Base-by-base conservation (phyloP, 108 stramenopile genomes). In the Pseudonitzschia pungens region DNA sequence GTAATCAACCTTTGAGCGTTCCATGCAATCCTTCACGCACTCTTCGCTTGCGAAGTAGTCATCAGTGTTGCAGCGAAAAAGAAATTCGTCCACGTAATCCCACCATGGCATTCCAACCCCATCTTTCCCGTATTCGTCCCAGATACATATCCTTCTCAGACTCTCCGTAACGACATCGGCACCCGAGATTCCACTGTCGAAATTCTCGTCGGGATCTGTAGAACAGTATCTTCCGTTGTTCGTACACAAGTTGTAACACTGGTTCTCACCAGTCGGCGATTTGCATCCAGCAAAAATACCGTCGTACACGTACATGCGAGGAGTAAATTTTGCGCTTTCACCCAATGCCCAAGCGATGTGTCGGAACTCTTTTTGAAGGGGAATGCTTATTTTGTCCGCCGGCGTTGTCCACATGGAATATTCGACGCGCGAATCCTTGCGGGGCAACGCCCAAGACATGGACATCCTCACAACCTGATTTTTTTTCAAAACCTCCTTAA, bases 321-420 rank as follows among this genome's bases (percentile, higher is more conserved):
- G 97, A 20, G 94, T 95, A 72, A 97, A 96, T 64, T 87, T 84
- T 14, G 93, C 90, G 67, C 83, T 69, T 29, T 81, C 58, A n/a
- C 92, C 97, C 54, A 97, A 75, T 4, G 86, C 84, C 43, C 76
- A 68, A 14, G 89, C 88, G 15, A 90, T 84, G 48, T 90, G 83
- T 78, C 89, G 86, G 74, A 95, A 97, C n/a, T 81, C 80, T 26
- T 56, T 75, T 59, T 84, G 79, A 81, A 97, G 89, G 12, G 83
- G 77, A 36, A 48, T 26, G 29, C 88, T 87, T 22, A 88, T 75
- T 1, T 52, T 44, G 32, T 97, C 97, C 27, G 83, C 88, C 68
- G 96, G 92, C 20, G 81, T 88, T 27, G 94, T 89, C 96, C 96
- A 97, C 40, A 97, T 72, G 26, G 92, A 91, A 81, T 95, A 97